Evolutionary conservation across 2,329 filamentous ascomycete species (phyloP).

Genomic region (Davidsoniella eucalypti): DNA sequence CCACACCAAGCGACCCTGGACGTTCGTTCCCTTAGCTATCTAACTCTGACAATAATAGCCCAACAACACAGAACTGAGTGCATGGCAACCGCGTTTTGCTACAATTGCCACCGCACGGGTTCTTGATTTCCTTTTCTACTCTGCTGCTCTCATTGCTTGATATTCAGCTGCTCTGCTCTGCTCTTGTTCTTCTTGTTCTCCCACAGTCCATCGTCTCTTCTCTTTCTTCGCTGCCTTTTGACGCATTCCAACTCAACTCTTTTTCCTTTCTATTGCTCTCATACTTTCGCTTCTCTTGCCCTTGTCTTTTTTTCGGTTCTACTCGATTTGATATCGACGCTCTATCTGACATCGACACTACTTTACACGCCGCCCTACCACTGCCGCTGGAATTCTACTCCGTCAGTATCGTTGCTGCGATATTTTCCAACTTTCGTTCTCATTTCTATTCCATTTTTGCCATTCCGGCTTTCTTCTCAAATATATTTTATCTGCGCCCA

Average conservation of each 20-base stretch:
- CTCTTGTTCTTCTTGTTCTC: background rate
- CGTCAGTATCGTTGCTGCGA: background rate
- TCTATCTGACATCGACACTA: background rate
- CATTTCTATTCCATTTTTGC: background rate
- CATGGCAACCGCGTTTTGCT: too few species aligned
- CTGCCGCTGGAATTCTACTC: conserved; percentile 4
- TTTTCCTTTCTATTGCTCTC: conserved; percentile 4
- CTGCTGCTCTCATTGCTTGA: background rate
- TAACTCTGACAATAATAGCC: too few species aligned
- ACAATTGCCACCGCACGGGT: background rate
- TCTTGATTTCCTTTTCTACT: background rate
- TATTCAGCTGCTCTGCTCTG: background rate
- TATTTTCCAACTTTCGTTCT: background rate
- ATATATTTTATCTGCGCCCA: background rate
- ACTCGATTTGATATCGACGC: conserved; percentile 11
- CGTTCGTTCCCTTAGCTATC: too few species aligned
- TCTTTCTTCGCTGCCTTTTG: background rate
- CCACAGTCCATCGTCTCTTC: background rate
- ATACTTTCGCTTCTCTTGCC: conserved; percentile 1
- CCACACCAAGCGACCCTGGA: too few species aligned
- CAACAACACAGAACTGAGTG: too few species aligned
- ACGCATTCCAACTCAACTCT: conserved; percentile 5
- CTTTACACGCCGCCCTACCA: background rate
- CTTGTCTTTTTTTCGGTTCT: background rate
- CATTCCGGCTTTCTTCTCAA: background rate